phyloP scores from a whole-genome alignment of 1,139 yeast species.

The Debaryomycetaceae sp. region DNA sequence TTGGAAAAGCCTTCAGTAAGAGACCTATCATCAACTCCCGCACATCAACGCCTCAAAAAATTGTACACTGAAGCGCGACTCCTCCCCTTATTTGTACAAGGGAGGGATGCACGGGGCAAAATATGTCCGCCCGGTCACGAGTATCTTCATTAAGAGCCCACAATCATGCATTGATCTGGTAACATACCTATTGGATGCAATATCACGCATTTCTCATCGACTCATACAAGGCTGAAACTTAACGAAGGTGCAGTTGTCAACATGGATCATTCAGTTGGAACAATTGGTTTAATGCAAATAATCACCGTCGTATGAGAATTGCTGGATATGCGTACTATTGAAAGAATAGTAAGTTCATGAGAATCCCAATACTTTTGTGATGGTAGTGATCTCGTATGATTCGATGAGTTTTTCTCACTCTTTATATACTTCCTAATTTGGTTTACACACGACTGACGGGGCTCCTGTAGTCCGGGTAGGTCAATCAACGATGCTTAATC shows the following conservation, averaged over 20 bases:
- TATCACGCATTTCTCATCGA: slow-evolving; percentile 10
- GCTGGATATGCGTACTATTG: too few relatives aligned
- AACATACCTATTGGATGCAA: neutral
- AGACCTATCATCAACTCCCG: slow-evolving; percentile 62
- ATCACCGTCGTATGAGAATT: too few relatives aligned
- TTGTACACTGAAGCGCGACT: slow-evolving; percentile 63
- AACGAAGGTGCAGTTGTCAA: slow-evolving; percentile 69
- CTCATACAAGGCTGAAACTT: slow-evolving; percentile 88
- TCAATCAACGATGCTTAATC: too few relatives aligned
- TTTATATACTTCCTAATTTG: too few relatives aligned
- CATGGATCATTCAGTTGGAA: slow-evolving; percentile 69
- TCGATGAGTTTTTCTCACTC: too few relatives aligned
- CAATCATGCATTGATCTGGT: neutral
- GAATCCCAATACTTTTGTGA: slow-evolving; percentile 1
- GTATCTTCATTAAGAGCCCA: slow-evolving; percentile 36
- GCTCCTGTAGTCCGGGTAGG: too few relatives aligned
- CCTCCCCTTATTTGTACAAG: slow-evolving; percentile 39
- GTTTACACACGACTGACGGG: too few relatives aligned
- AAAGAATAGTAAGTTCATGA: too few relatives aligned
- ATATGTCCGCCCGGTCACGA: slow-evolving; percentile 80
- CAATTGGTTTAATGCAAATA: slow-evolving; percentile 69
- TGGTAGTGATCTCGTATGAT: too few relatives aligned
- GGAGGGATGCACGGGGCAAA: slow-evolving; percentile 35
- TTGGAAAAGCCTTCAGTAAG: slow-evolving; percentile 21
- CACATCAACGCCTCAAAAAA: slow-evolving; percentile 40